Evolutionary conservation across 1,139 yeast genomes (phyloP).

Genomic region (Saccharomycopsis hybrid): DNA sequence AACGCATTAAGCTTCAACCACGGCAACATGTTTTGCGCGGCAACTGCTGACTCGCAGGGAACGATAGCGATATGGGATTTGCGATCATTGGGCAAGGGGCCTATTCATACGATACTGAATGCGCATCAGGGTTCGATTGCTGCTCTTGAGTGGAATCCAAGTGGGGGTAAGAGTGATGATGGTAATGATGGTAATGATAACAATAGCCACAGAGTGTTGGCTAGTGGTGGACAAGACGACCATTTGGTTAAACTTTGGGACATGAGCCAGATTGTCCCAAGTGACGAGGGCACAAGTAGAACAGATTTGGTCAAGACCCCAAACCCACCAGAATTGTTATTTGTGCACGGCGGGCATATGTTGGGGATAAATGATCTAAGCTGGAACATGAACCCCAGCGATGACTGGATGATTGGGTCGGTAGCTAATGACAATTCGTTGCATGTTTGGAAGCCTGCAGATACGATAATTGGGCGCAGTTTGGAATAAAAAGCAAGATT

Average conservation of each 20-base stretch:
- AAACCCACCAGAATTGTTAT: conserved; percentile 38
- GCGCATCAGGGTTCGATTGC: conserved; percentile 59
- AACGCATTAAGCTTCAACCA: conserved; percentile 65
- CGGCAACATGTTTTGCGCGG: conserved; percentile 46
- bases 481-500: not conserved
- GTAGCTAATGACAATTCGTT: conserved; percentile 86
- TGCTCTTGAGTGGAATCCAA: conserved; percentile 73
- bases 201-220: conserved; percentile 48
- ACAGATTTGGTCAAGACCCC: not conserved
- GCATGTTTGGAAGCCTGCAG: conserved; percentile 74
- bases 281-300: not conserved
- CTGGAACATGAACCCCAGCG: conserved; percentile 64
- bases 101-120: conserved; percentile 28
- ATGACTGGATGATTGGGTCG: conserved; percentile 73
- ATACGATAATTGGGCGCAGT: not conserved
- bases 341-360: conserved; percentile 88
- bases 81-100: conserved; percentile 35
- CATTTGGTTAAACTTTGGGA: conserved; percentile 69
- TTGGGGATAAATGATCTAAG: conserved; percentile 77
- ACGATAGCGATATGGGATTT: conserved; percentile 62
- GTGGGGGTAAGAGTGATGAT: no score
- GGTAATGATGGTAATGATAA: no score
- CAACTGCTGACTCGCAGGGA: conserved; percentile 69
- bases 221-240: conserved; percentile 66
- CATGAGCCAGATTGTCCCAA: conserved; percentile 34